phyloP scores from a whole-genome alignment of 768 basidiomycete species.

The Saitozyma podzolica region DNA sequence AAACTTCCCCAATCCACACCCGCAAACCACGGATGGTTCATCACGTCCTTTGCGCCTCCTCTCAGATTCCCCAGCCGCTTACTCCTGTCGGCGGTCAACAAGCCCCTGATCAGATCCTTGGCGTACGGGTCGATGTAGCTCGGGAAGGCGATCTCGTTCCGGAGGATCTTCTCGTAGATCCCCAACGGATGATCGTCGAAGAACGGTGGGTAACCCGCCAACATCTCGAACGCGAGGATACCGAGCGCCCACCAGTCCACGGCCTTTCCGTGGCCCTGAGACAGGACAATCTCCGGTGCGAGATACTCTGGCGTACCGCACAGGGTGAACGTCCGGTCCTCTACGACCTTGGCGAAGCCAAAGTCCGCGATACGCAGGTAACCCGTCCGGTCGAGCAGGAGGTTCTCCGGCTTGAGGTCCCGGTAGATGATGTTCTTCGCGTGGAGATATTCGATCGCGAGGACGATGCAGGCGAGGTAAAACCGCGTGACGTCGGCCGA shows the following conservation, averaged over 20 bases:
- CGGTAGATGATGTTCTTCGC: conserved; percentile 97
- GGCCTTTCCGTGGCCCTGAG: conserved; percentile 95
- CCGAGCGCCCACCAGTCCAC: conserved; percentile 99
- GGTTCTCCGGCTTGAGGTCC: conserved; percentile 97
- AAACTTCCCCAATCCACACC: conserved; percentile 52
- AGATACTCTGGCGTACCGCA: conserved; percentile 74
- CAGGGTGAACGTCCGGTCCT: conserved; percentile 96
- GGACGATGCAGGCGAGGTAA: conserved; percentile 92
- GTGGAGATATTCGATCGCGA: conserved; percentile 92
- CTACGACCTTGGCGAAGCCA: conserved; percentile 95
- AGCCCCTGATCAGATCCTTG: conserved; percentile 79
- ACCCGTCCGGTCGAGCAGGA: conserved; percentile 89
- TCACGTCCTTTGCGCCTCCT: conserved; percentile 85
- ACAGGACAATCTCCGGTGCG: conserved; percentile 96
- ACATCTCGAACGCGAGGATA: conserved; percentile 96
- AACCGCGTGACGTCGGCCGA: conserved; percentile 97
- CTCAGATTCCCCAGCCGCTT: conserved; percentile 91
- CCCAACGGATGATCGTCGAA: conserved; percentile 97
- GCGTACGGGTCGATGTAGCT: conserved; percentile 83
- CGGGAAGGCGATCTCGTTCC: conserved; percentile 87
- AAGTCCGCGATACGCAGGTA: conserved; percentile 96
- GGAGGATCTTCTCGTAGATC: conserved; percentile 96
- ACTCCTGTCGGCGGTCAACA: conserved; percentile 86
- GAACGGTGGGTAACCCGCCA: conserved; percentile 97
- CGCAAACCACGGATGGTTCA: conserved; percentile 86